Percentiles rank a stretch among this genome's conserved stretches.
Conservation (phyloP, 2,329 filamentous ascomycete genomes). For the Nannizzia gypsea region DNA sequence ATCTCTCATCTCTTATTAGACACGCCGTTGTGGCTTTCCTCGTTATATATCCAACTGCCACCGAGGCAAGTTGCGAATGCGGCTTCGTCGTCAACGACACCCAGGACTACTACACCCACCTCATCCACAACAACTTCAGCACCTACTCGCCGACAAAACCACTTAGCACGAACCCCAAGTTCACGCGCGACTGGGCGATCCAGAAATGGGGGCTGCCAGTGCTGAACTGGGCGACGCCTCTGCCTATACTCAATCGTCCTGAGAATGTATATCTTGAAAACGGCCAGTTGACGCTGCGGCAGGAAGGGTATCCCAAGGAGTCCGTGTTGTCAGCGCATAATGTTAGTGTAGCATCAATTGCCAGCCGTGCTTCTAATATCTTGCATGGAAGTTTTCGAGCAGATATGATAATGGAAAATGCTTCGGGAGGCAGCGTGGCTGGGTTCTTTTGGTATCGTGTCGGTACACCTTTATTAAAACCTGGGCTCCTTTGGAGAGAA, state of each 20-base stretch:
- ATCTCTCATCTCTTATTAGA: not conserved
- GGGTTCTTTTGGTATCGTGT: constrained; percentile 25
- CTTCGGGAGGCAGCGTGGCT: constrained; percentile 19
- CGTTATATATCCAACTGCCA: not conserved
- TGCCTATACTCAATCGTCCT: constrained; percentile 17
- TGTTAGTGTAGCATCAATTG: constrained; percentile 21
- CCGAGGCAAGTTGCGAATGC: constrained; percentile 14
- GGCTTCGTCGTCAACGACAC: constrained; percentile 15
- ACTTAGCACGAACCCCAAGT: constrained; percentile 15
- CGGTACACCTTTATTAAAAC: constrained; percentile 7
- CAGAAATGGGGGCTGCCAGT: constrained; percentile 19
- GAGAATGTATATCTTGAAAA: constrained; percentile 20
- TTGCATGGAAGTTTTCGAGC: constrained; percentile 20
- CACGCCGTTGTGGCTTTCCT: not conserved
- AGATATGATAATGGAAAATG: constrained; percentile 19
- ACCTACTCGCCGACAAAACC: constrained; percentile 13
- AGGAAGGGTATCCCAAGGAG: constrained; percentile 17
- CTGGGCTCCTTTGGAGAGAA: not conserved
- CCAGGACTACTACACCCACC: constrained; percentile 19
- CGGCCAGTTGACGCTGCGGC: constrained; percentile 18
- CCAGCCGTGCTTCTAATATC: constrained; percentile 17
- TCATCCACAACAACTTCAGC: constrained; percentile 19
- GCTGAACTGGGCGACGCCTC: constrained; percentile 16
- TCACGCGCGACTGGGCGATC: constrained; percentile 19
- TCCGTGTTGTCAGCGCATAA: constrained; percentile 13